Evolutionary conservation across 1,284 basidiomycete species (phyloP).

Genomic region (Rhodotorula glutinis): DNA sequence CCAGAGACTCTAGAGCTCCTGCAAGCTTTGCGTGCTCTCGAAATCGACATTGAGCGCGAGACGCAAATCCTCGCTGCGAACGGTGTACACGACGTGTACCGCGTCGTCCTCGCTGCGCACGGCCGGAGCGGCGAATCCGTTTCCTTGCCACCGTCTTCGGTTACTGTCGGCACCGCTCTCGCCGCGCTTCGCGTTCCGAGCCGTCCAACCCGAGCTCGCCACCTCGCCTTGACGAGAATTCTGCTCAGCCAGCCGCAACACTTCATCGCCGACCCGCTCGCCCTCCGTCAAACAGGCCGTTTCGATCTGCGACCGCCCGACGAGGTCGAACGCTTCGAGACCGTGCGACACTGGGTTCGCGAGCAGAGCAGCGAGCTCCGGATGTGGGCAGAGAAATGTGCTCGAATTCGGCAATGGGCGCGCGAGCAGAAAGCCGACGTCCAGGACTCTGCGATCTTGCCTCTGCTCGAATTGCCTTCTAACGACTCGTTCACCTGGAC

Average conservation of each 20-base stretch:
- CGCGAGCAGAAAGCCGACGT: neutral
- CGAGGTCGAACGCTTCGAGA: conserved; percentile 60
- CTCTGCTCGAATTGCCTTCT: conserved; percentile 42
- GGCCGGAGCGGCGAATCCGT: conserved; percentile 1
- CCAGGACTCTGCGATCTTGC: conserved; percentile 20
- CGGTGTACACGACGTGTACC: conserved; percentile 29
- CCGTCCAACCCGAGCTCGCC: conserved; percentile 1
- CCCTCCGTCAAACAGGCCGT: conserved; percentile 59
- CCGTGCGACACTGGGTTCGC: conserved; percentile 58
- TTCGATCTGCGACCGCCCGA: conserved; percentile 68
- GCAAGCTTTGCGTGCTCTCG: conserved; percentile 44
- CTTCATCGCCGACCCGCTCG: conserved; percentile 61
- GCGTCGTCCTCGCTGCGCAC: conserved; percentile 40
- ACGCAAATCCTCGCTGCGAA: conserved; percentile 29
- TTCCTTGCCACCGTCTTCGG: neutral
- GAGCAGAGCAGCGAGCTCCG: conserved; percentile 50
- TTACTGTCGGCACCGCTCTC: conserved; percentile 38
- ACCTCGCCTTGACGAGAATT: conserved; percentile 66
- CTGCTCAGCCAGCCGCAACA: conserved; percentile 64
- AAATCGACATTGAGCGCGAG: conserved; percentile 43
- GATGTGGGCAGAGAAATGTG: conserved; percentile 62
- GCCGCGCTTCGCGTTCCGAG: conserved; percentile 48
- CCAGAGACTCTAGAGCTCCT: conserved; percentile 41
- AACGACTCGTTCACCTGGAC: conserved; percentile 53
- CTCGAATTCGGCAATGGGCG: conserved; percentile 44